Conservation (phyloP, 208 protist genomes). For the Trypanosoma congolense region DNA sequence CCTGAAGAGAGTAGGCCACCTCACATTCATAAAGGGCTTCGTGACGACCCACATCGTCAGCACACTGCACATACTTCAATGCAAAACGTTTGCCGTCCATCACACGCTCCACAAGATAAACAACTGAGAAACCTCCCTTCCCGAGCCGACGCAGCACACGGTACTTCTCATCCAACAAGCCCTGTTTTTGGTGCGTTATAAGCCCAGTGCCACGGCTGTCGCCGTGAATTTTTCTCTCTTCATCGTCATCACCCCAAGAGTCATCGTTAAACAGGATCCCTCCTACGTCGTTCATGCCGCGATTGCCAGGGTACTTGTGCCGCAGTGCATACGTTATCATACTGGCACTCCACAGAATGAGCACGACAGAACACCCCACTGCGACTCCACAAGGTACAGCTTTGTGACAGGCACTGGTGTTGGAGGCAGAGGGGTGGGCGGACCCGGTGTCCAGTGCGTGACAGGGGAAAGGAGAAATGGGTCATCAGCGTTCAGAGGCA, state of each 20-base stretch:
- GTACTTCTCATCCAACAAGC: constrained; percentile 34
- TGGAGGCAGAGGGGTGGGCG: background rate
- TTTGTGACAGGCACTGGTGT: background rate
- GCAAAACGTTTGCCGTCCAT: constrained; percentile 39
- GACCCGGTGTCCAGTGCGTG: constrained; percentile 13
- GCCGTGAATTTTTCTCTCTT: constrained; percentile 1
- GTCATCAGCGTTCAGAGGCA: constrained; percentile 13
- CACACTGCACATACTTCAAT: constrained; percentile 74
- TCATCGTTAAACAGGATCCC: background rate
- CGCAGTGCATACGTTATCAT: no score
- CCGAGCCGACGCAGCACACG: constrained; percentile 51
- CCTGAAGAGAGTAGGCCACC: constrained; percentile 51
- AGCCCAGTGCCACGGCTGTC: constrained; percentile 5
- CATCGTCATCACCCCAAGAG: no score
- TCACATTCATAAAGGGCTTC: constrained; percentile 77
- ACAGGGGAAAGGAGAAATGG: constrained; percentile 33
- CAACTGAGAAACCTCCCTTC: constrained; percentile 58
- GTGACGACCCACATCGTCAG: constrained; percentile 43
- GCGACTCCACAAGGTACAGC: background rate
- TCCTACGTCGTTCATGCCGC: background rate
- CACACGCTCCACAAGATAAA: constrained; percentile 67
- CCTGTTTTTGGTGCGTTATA: constrained; percentile 13
- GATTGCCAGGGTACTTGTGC: no score
- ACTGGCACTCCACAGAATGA: background rate
- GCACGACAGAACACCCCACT: background rate